Percentiles rank a stretch among this genome's conserved stretches.
Evolutionary conservation across 1,284 basidiomycete species (phyloP).

Genomic region (Malassezia sp.): DNA sequence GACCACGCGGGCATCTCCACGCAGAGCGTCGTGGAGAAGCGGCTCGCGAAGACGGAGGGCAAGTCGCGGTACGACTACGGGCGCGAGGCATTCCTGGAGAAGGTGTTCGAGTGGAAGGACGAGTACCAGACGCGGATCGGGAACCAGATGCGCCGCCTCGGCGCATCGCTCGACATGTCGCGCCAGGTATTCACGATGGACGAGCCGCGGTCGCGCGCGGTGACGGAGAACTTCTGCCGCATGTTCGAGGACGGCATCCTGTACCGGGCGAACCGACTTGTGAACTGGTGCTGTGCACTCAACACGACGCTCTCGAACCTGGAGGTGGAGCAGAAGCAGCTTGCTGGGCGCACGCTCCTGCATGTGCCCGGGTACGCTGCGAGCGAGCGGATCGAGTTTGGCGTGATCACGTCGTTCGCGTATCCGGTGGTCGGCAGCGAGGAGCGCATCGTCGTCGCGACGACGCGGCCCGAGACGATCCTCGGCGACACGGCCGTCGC

Average conservation of each 20-base stretch:
- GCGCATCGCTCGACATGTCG: slow-evolving; percentile 88
- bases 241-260: slow-evolving; percentile 86
- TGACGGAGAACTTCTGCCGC: slow-evolving; percentile 79
- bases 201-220: slow-evolving; percentile 58
- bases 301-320: slow-evolving; percentile 95
- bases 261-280: slow-evolving; percentile 91
- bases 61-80: slow-evolving; percentile 86
- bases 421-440: slow-evolving; percentile 79
- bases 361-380: slow-evolving; percentile 84
- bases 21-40: slow-evolving; percentile 92
- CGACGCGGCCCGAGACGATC: slow-evolving; percentile 98
- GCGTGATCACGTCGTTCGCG: slow-evolving; percentile 87
- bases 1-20: slow-evolving; percentile 99
- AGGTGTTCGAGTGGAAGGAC: slow-evolving; percentile 93
- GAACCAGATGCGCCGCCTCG: slow-evolving; percentile 74
- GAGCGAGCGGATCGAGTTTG: slow-evolving; percentile 94
- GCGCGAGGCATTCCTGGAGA: slow-evolving; percentile 78
- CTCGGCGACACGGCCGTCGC: slow-evolving; percentile 95
- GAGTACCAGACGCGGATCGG: slow-evolving; percentile 88
- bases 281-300: slow-evolving; percentile 94
- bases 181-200: slow-evolving; percentile 93
- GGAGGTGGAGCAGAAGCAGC: slow-evolving; percentile 88
- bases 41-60: slow-evolving; percentile 71
- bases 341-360: slow-evolving; percentile 76
- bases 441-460: slow-evolving; percentile 84